Conservation (phyloP, 2,329 filamentous ascomycete genomes). For the Hypomyces rosellus region DNA sequence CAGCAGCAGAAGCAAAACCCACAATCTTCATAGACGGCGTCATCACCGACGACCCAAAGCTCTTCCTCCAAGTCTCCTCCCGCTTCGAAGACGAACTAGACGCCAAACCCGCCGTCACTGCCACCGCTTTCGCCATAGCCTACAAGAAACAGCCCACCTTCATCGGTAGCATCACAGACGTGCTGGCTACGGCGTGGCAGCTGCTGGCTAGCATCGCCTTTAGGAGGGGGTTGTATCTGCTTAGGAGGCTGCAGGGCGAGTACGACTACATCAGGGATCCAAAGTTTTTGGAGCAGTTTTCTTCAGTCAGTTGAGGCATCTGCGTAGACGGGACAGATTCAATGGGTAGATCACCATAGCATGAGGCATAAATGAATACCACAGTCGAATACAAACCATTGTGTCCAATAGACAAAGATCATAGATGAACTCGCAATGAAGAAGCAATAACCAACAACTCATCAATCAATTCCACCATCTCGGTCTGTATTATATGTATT, state of each 20-base stretch:
- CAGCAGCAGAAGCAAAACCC: neutral
- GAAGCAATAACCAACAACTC: too few species aligned
- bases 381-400: too few species aligned
- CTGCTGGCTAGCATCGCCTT: constrained; percentile 14
- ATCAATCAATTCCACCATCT: too few species aligned
- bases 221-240: constrained; percentile 3
- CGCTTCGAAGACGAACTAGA: constrained; percentile 30
- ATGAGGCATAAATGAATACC: too few species aligned
- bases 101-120: constrained; percentile 4
- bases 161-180: constrained; percentile 10
- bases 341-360: too few species aligned
- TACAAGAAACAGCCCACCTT: constrained; percentile 10
- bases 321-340: too few species aligned
- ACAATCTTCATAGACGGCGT: constrained; percentile 61
- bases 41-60: constrained; percentile 74
- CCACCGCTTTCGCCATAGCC: neutral
- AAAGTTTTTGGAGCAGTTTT: constrained; percentile 1
- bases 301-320: too few species aligned
- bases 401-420: too few species aligned
- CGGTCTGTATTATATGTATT: too few species aligned
- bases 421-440: too few species aligned
- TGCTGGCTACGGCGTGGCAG: constrained; percentile 4
- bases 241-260: constrained; percentile 2
- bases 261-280: constrained; percentile 4
- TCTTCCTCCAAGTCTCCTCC: constrained; percentile 56